Conservation (phyloP, 1,139 yeast genomes). For the Blastobotrys petasosporus region DNA sequence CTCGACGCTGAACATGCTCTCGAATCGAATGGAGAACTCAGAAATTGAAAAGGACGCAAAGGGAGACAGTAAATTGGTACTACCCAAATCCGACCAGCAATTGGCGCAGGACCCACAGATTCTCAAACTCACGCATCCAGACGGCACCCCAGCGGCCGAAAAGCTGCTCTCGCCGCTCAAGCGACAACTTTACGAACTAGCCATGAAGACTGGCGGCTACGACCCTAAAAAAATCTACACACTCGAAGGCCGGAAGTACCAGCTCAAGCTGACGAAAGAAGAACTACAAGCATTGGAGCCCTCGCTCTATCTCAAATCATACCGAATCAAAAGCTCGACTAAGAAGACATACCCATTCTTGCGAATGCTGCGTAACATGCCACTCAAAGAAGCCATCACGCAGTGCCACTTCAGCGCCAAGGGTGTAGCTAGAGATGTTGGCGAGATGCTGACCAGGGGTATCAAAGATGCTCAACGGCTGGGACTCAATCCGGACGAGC, state of each 20-base stretch:
- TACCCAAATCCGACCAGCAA: conserved; percentile 17
- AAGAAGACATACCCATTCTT: conserved; percentile 83
- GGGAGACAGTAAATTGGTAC: conserved; percentile 5
- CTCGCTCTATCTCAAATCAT: conserved; percentile 68
- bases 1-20: conserved; percentile 16
- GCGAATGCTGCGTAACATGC: conserved; percentile 65
- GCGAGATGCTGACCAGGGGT: conserved; percentile 67
- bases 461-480: conserved; percentile 59
- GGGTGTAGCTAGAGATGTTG: conserved; percentile 74
- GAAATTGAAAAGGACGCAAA: conserved; percentile 9
- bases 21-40: conserved; percentile 13
- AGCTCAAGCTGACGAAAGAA: conserved; percentile 49
- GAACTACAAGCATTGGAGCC: conserved; percentile 81
- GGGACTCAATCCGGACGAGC: conserved; percentile 52
- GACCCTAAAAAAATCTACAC: conserved; percentile 54
- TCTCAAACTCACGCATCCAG: conserved; percentile 19
- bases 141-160: conserved; percentile 35
- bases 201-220: conserved; percentile 70
- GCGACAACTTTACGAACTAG: conserved; percentile 53
- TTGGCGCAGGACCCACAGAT: conserved; percentile 22
- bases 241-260: conserved; percentile 48
- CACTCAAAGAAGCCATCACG: conserved; percentile 74
- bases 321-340: conserved; percentile 74
- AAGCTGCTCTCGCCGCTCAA: conserved; percentile 66
- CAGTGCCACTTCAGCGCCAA: conserved; percentile 87